phyloP scores from a whole-genome alignment of 257 asterid species.

The Nemophila menziesii region DNA sequence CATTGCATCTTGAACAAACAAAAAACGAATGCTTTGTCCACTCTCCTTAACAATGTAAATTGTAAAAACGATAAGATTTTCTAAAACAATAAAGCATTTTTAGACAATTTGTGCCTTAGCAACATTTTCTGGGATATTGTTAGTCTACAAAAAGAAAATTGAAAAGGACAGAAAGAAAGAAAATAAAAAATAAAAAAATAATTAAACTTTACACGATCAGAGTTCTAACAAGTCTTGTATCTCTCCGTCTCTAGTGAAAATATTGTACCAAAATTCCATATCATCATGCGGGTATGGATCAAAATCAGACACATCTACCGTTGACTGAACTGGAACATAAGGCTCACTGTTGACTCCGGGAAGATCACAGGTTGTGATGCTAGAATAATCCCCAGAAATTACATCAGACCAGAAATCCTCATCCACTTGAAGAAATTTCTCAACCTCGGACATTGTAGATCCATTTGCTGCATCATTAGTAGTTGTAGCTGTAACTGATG shows the following conservation, averaged over 20 bases:
- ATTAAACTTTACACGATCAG: too few species aligned
- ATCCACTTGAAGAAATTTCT: slow-evolving; percentile 9
- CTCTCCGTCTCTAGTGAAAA: slow-evolving; percentile 9
- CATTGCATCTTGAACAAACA: too few species aligned
- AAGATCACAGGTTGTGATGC: slow-evolving; percentile 1
- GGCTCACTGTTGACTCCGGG: neutral
- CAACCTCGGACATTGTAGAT: neutral
- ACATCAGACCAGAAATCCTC: slow-evolving; percentile 14
- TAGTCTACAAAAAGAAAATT: too few species aligned
- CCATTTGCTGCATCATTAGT: neutral
- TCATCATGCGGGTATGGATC: neutral
- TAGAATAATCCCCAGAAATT: slow-evolving; percentile 2
- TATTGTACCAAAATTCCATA: slow-evolving; percentile 15
- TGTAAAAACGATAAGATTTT: too few species aligned
- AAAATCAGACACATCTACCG: neutral
- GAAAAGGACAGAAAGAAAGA: too few species aligned
- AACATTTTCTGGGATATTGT: too few species aligned
- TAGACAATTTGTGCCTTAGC: too few species aligned
- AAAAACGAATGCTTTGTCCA: too few species aligned
- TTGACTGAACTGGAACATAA: neutral
- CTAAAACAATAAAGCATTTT: too few species aligned
- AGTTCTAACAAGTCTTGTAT: slow-evolving; percentile 1
- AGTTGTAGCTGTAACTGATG: neutral
- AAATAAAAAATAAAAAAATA: too few species aligned
- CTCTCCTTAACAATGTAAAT: too few species aligned